These are phyloP conservation scores for Chaetothyriales sp. DNA, from an alignment of 2,329 filamentous ascomycete species.

Conservation along the genomic window DNA sequence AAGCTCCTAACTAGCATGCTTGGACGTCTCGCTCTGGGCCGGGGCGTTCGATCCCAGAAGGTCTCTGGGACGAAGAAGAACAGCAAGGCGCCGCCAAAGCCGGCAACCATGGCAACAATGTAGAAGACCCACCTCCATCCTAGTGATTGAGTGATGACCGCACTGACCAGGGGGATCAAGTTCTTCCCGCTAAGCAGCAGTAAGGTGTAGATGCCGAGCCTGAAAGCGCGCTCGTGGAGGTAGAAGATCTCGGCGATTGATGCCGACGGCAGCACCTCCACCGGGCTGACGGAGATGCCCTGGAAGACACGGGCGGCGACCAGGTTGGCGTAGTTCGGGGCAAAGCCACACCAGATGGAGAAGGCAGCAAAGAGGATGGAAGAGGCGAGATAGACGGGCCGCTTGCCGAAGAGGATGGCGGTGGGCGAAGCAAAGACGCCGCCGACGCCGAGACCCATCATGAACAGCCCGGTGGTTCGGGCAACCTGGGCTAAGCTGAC, in stretches of 20 bases:
- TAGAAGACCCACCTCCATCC: constrained; percentile 88
- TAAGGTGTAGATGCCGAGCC: constrained; percentile 83
- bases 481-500: constrained; percentile 60
- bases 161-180: constrained; percentile 70
- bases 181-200: constrained; percentile 85
- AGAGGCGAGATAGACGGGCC: constrained; percentile 71
- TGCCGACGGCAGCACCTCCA: constrained; percentile 82
- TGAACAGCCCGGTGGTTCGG: constrained; percentile 79
- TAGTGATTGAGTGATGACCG: constrained; percentile 60
- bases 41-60: constrained; percentile 79
- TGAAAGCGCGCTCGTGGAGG: constrained; percentile 80
- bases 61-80: constrained; percentile 91
- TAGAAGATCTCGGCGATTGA: constrained; percentile 96
- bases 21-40: constrained; percentile 28
- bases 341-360: constrained; percentile 72
- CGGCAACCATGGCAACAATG: constrained; percentile 59
- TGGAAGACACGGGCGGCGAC: constrained; percentile 72
- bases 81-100: constrained; percentile 51
- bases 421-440: constrained; percentile 76
- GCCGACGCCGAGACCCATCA: constrained; percentile 81
- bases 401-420: constrained; percentile 78
- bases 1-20: constrained; percentile 14
- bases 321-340: constrained; percentile 64
- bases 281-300: constrained; percentile 73
- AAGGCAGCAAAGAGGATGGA: constrained; percentile 62